Base-by-base conservation (phyloP, 192 early-diverging fungal species). In the Polychytrium aggregatum region DNA sequence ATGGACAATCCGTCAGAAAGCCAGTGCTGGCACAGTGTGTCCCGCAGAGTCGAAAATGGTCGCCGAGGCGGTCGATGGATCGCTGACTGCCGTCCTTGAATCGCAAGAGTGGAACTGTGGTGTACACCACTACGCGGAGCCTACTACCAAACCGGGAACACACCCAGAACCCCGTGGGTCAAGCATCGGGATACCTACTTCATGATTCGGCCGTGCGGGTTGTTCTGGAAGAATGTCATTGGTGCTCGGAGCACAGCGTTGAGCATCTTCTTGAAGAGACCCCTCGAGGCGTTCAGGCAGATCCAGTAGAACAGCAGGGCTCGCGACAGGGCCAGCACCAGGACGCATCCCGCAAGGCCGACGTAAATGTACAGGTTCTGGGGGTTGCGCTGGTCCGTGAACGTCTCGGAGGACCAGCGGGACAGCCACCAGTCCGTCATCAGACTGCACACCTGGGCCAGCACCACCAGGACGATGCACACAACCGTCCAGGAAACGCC, bases 171-270 rank as follows among this genome's bases (percentile, higher is more conserved):
- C n/a, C n/a, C n/a, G n/a, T n/a, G n/a, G n/a, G n/a, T n/a, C n/a
- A n/a, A 58, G 16, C 11, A 13, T 10, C 48, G 11, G 21, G 2
- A 8, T 34, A 62, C 16, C 64, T 71, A 41, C 52, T 82, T 73
- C 40, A 86, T 47, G 7, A 87, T 59, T 16, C 72, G 60, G 6
- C 85, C 87, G 4, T 78, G 72, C 0, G 82, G 72, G 48, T 74
- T 73, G 31, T 42, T 48, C 2, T 71, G 55, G 50, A 89, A 85
- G 51, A 81, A 82, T 14, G 53, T 47, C 56, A 86, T 67, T 6
- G 73, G 71, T 2, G 57, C 50, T 10, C 43, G 39, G 44, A 83
- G 59, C 1, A 82, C 63, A 8, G 43, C 18, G 1, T 49, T 37
- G n/a, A 70, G 30, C 64, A 76, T 70, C 10, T 53, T 44, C 35